These are phyloP conservation scores for Corylus americana DNA, from an alignment of 306 rosid species.

Conservation along the genomic window DNA sequence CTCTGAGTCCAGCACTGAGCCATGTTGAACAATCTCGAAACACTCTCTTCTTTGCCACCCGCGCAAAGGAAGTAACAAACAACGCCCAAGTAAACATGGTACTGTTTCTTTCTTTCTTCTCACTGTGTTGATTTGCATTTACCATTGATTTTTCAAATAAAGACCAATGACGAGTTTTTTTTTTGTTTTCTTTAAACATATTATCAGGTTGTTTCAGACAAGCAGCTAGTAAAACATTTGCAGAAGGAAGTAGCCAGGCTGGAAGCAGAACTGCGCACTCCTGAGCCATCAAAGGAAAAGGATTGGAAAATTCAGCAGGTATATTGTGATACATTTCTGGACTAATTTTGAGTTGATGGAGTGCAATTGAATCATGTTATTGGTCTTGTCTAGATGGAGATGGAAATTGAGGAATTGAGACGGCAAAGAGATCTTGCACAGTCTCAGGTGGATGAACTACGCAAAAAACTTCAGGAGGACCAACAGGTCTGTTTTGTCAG, in stretches of 20 bases:
- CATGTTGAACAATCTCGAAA: constrained; percentile 97
- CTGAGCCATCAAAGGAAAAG: constrained; percentile 83
- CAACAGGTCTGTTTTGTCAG: constrained; percentile 50
- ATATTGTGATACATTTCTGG: constrained; percentile 12
- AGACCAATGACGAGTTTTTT: not conserved
- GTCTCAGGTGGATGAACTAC: constrained; percentile 78
- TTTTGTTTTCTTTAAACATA: constrained; percentile 3
- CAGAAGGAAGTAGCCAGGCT: constrained; percentile 98
- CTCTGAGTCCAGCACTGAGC: constrained; percentile 89
- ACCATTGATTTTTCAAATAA: not conserved
- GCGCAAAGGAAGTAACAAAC: constrained; percentile 98
- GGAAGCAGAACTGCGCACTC: constrained; percentile 91
- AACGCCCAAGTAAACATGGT: constrained; percentile 98
- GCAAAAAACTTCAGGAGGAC: constrained; percentile 75
- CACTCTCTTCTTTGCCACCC: constrained; percentile 90
- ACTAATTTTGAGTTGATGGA: not conserved
- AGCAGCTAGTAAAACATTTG: constrained; percentile 91
- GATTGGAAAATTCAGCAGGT: constrained; percentile 97
- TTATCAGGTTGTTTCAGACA: constrained; percentile 83
- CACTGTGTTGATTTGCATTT: not conserved
- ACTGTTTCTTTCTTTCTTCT: constrained; percentile 18
- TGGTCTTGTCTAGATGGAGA: constrained; percentile 72
- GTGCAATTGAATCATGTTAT: constrained; percentile 19
- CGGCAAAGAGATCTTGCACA: constrained; percentile 92
- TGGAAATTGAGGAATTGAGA: constrained; percentile 90